These are phyloP conservation scores for Pichiaceae sp. DNA, from an alignment of 1,139 yeast genomes.

Conservation along the genomic window DNA sequence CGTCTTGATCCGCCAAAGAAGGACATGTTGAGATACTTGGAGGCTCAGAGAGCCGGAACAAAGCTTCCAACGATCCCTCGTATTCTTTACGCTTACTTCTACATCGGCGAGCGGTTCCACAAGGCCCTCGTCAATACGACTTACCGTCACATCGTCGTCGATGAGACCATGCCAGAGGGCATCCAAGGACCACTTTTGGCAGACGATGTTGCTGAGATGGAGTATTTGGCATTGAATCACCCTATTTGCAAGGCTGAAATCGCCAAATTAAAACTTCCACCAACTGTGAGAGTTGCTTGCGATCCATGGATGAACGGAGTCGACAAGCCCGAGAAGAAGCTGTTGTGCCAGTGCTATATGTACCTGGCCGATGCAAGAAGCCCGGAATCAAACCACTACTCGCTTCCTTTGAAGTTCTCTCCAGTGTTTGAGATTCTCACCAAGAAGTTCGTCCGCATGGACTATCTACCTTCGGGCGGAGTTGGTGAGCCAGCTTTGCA, in stretches of 20 bases:
- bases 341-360: conserved; percentile 68
- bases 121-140: conserved; percentile 69
- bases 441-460: conserved; percentile 63
- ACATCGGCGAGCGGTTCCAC: conserved; percentile 51
- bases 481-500: conserved; percentile 44
- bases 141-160: conserved; percentile 54
- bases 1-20: conserved; percentile 77
- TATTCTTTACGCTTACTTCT: conserved; percentile 61
- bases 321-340: conserved; percentile 47
- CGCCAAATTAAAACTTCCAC: conserved; percentile 55
- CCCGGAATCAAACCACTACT: conserved; percentile 75
- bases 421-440: conserved; percentile 72
- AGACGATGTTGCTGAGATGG: conserved; percentile 55
- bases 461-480: conserved; percentile 62
- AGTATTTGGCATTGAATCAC: conserved; percentile 40
- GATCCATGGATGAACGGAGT: conserved; percentile 93
- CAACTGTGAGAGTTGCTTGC: conserved; percentile 44
- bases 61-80: conserved; percentile 54
- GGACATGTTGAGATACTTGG: conserved; percentile 59
- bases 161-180: conserved; percentile 50
- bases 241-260: conserved; percentile 56
- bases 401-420: conserved; percentile 74
- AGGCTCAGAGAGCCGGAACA: conserved; percentile 55
- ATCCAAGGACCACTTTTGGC: conserved; percentile 69
- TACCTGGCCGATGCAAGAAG: conserved; percentile 67